These are phyloP conservation scores for Xerophyta viscosa DNA, from an alignment of 106 monocot genomes.

Conservation along the genomic window DNA sequence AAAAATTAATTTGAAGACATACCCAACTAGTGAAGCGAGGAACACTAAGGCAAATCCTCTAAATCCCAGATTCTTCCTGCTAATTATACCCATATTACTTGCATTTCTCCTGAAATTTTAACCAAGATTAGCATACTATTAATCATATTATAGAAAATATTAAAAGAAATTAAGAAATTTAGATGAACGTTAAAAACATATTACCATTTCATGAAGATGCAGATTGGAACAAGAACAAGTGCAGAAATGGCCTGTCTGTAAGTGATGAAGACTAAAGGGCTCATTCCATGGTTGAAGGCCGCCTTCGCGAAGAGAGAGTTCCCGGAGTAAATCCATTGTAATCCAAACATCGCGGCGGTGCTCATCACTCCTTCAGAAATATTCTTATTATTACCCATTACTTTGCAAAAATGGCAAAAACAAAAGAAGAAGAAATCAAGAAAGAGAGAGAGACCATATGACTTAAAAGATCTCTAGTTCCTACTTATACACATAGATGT, in stretches of 20 bases:
- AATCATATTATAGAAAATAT: neutral
- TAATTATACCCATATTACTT: neutral
- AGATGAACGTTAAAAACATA: neutral
- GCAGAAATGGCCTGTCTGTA: constrained; percentile 10
- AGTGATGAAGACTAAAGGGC: neutral
- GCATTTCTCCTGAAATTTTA: neutral
- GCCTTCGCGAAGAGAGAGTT: neutral
- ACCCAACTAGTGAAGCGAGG: constrained; percentile 11
- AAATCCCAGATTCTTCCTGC: neutral
- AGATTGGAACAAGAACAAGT: constrained; percentile 3
- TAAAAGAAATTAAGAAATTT: too few species aligned
- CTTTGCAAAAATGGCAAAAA: too few species aligned
- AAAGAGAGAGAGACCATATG: too few species aligned
- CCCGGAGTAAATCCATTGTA: constrained; percentile 1
- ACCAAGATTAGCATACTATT: neutral
- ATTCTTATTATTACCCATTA: too few species aligned
- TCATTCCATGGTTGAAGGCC: constrained; percentile 1
- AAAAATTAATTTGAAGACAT: neutral
- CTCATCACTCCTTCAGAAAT: too few species aligned
- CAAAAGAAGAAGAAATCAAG: too few species aligned
- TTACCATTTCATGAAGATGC: neutral
- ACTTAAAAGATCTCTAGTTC: too few species aligned
- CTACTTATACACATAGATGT: too few species aligned
- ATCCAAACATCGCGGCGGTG: constrained; percentile 2
- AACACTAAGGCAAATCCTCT: constrained; percentile 8